Evolutionary conservation across 345 rosid species (phyloP).

Genomic region (Excoecaria cochinchinensis): DNA sequence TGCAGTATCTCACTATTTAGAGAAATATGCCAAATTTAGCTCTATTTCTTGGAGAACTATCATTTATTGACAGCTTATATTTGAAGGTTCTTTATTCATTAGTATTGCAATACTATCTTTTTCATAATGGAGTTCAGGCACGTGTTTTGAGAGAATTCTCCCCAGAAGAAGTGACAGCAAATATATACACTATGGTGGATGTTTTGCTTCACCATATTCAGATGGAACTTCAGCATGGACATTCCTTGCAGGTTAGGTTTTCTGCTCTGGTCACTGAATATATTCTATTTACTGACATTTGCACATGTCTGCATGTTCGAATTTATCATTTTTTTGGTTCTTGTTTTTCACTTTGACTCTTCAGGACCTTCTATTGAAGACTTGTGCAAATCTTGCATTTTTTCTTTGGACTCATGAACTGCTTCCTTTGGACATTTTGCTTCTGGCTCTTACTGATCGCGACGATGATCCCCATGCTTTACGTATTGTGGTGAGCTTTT

Average conservation of each 20-base stretch:
- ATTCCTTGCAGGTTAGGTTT: constrained; percentile 57
- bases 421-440: constrained; percentile 92
- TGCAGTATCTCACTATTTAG: neutral
- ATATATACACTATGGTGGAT: constrained; percentile 96
- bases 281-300: neutral
- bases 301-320: constrained; percentile 16
- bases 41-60: constrained; percentile 1
- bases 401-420: constrained; percentile 89
- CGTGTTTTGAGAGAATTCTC: constrained; percentile 86
- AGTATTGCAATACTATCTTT: neutral
- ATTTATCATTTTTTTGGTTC: constrained; percentile 10
- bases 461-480: constrained; percentile 96
- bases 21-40: neutral
- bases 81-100: constrained; percentile 14
- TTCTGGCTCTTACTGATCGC: constrained; percentile 87
- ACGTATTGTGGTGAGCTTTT: constrained; percentile 70
- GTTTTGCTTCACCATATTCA: constrained; percentile 84
- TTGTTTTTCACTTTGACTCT: constrained; percentile 14
- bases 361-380: constrained; percentile 67
- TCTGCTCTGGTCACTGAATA: neutral
- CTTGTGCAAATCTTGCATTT: constrained; percentile 70
- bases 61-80: constrained; percentile 10
- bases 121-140: constrained; percentile 44
- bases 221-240: constrained; percentile 78
- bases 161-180: constrained; percentile 93